Conservation (phyloP, 345 rosid genomes). For the Eucalyptus pauciflora region DNA sequence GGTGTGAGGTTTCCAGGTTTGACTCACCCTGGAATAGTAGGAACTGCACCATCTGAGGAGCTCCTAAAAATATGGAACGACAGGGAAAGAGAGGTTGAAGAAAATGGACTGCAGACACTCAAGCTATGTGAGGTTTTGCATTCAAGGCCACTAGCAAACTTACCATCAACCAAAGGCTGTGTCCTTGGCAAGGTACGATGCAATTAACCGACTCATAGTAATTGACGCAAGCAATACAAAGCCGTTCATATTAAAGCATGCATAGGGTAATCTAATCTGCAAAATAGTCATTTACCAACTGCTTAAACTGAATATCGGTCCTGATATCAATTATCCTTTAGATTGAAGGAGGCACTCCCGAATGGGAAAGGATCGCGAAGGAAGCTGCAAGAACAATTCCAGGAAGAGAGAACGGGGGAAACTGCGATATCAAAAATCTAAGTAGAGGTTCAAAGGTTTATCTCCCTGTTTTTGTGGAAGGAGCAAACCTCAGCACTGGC, state of each 20-base stretch:
- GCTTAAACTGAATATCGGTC: background rate
- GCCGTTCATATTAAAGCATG: background rate
- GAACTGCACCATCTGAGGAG: constrained; percentile 80
- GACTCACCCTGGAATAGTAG: constrained; percentile 82
- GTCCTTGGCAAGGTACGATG: constrained; percentile 49
- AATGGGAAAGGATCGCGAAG: constrained; percentile 63
- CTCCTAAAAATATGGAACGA: constrained; percentile 75
- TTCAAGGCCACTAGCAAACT: constrained; percentile 66
- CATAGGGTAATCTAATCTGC: background rate
- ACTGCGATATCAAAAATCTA: constrained; percentile 86
- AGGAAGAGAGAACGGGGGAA: constrained; percentile 95
- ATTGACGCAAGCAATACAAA: background rate
- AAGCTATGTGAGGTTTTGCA: constrained; percentile 77
- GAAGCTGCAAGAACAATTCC: constrained; percentile 95
- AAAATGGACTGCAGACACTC: constrained; percentile 31
- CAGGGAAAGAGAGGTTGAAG: constrained; percentile 67
- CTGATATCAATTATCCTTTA: background rate
- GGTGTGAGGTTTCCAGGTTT: constrained; percentile 88
- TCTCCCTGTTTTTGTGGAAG: constrained; percentile 84
- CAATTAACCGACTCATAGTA: background rate
- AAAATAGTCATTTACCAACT: background rate
- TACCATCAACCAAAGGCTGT: constrained; percentile 69
- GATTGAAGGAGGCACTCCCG: constrained; percentile 53
- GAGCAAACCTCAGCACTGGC: constrained; percentile 84
- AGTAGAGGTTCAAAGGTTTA: constrained; percentile 82